These are phyloP conservation scores for Ophiostoma australiae DNA, from an alignment of 2,329 filamentous ascomycete species.

Conservation along the genomic window DNA sequence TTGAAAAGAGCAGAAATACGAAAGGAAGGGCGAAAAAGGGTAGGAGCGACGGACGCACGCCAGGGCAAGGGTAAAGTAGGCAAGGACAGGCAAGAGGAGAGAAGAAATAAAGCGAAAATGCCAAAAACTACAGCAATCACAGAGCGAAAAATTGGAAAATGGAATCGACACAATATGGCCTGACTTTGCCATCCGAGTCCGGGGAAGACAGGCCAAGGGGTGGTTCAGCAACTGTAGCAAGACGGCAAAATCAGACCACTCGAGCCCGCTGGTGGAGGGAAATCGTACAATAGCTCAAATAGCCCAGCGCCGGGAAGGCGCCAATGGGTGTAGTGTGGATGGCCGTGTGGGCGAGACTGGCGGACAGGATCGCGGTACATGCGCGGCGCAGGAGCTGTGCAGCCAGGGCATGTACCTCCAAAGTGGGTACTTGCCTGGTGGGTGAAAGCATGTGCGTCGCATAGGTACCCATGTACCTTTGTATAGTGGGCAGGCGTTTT, in stretches of 20 bases:
- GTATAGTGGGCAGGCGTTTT: neutral
- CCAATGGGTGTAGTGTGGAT: conserved; percentile 22
- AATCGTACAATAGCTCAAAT: conserved; percentile 29
- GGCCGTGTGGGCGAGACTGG: conserved; percentile 15
- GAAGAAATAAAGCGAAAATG: neutral
- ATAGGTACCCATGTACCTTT: neutral
- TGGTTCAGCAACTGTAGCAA: conserved; percentile 26
- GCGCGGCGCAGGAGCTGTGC: neutral
- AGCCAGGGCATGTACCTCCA: neutral
- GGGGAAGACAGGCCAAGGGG: conserved; percentile 24
- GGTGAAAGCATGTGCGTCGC: neutral
- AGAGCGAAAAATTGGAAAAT: conserved; percentile 10
- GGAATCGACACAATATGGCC: conserved; percentile 27
- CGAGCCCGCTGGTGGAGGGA: conserved; percentile 24
- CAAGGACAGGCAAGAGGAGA: neutral
- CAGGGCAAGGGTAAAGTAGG: conserved; percentile 3
- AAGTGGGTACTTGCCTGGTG: neutral
- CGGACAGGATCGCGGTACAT: neutral
- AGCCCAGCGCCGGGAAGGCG: conserved; percentile 20
- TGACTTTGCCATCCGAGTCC: conserved; percentile 27
- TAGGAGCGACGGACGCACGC: neutral
- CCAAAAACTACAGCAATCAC: neutral
- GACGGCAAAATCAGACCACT: conserved; percentile 29
- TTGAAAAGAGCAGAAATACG: neutral
- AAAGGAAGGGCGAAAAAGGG: neutral